Base-by-base conservation (phyloP, 768 basidiomycete genomes). In the Boletus reticuloceps region DNA sequence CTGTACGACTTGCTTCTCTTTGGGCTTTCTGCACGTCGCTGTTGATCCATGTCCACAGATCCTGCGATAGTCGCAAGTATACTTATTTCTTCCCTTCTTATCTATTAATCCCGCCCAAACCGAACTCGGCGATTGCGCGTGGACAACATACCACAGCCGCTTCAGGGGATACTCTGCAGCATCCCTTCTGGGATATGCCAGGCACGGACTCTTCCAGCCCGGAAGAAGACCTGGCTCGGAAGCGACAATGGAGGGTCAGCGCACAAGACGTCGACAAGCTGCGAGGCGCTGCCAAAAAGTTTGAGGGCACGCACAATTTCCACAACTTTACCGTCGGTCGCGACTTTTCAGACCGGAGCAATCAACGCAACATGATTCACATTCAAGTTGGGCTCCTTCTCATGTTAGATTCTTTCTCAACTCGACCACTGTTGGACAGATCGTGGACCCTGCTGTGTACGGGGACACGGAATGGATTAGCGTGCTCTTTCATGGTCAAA, bases 61-160 rank as follows among this genome's bases (percentile, higher is more conserved):
- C 85, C 3, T 98, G 95, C 73, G 95, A 98, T 68, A 96, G 94
- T 57, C 83, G 96, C 56, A 93, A 94, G 70, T 99, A 99, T 74
- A 97, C 95, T 16, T 99, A 99, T 72, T 91, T 91, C 74, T 89
- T 99, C 61, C 97, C 97, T 0, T 86, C 91, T 1, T 97, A 98
- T 72, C 79, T 95, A 39, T 80, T 99, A 50, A 81, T 98, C 27
- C 94, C 96, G 2, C 94, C 97, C 1, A 89, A 86, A 67, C 91
- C 92, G 6, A 81, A 76, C 20, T 85, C 88, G 40, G 79, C 81
- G 13, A 77, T 93, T 42, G 72, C 79, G 59, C 75, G 77, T 41
- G 70, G 69, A 14, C 74, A 83, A 56, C 68, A 68, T 47, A 63
- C 73, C 37, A 67, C 77, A 42, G 63, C 62, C 17, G 58, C 64